Evolutionary conservation across 495 filamentous ascomycete species (phyloP), one percentile per base, ranked within the genome.

Genomic region (Baudoinia panamericana): DNA sequence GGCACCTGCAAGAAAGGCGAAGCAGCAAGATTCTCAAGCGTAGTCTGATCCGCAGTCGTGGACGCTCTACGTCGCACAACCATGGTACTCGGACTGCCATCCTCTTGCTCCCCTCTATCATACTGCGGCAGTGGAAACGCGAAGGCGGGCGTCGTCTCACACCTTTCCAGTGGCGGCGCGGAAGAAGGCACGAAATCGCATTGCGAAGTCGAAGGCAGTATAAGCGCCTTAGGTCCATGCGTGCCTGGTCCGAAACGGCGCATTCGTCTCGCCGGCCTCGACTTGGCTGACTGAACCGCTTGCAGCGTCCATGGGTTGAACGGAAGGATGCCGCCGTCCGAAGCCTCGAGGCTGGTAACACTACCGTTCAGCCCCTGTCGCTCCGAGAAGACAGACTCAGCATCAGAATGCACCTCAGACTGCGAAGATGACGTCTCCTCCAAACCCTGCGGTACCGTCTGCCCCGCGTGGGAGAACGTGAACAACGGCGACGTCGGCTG

Each of bases 301-400:
- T 43, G 50, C 26, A 46, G 12, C 25, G 10, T 45, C 50, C 41
- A 53, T 11, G 38, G 50, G 32, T 45, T 48, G 43, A 32, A 37
- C 24, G 18, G 21, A 26, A 28, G 39, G 11, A 17, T 5, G 5
- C 26, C 19, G 35, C 18, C 18, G 21, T n/a, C 12, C 7, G 21
- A 25, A 16, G 20, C 19, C 20, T 33, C 37, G 21, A 34, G 26
- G 12, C 25, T 45, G 42, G 47, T 50, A 26, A 38, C 36, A 28
- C 47, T 50, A 50, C 30, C 42, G 18, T 36, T 36, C 11, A 31
- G 23, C 16, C 29, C 19, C 11, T 43, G 38, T n/a, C 34, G 24
- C 33, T 50, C 37, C 29, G 36, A 38, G 43, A 54, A 54, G 33
- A 54, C 39, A 5, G 46, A 49, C 19, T 45, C 51, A 10, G 39